phyloP scores from a whole-genome alignment of 192 early-diverging fungal genomes.

The Umbelopsis isabellina region DNA sequence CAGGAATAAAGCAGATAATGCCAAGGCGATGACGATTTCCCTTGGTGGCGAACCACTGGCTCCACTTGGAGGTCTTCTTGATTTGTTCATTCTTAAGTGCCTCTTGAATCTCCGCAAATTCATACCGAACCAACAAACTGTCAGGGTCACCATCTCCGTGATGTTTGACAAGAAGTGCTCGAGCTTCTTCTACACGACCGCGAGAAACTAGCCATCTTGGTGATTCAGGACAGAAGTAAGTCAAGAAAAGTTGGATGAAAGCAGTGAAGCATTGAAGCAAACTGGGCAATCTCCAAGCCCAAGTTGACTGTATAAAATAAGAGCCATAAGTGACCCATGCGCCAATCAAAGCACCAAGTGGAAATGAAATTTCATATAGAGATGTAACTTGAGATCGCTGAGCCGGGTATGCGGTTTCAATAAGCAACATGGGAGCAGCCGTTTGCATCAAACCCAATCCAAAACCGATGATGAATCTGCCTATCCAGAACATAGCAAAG shows the following conservation, averaged over 20 bases:
- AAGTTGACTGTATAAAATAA: slow-evolving; percentile 8
- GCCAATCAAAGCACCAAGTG: slow-evolving; percentile 19
- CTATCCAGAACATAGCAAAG: slow-evolving; percentile 20
- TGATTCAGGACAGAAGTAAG: slow-evolving; percentile 9
- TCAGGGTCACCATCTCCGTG: slow-evolving; percentile 15
- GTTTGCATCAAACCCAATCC: neutral
- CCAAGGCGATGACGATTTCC: slow-evolving; percentile 26
- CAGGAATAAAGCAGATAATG: slow-evolving; percentile 22
- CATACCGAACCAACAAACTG: neutral
- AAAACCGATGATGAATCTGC: slow-evolving; percentile 22
- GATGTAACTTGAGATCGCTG: slow-evolving; percentile 14
- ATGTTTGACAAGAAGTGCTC: neutral
- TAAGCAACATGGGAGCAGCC: slow-evolving; percentile 8
- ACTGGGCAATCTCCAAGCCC: slow-evolving; percentile 28
- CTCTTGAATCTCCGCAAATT: slow-evolving; percentile 13
- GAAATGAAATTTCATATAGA: slow-evolving; percentile 14
- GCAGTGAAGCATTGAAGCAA: slow-evolving; percentile 10
- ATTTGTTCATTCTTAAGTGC: slow-evolving; percentile 9
- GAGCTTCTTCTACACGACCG: slow-evolving; percentile 6
- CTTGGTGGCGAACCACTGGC: slow-evolving; percentile 13
- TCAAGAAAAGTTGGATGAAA: slow-evolving; percentile 7
- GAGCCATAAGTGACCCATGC: slow-evolving; percentile 22
- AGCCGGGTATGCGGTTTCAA: slow-evolving; percentile 26
- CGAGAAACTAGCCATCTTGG: slow-evolving; percentile 12
- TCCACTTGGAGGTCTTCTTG: slow-evolving; percentile 8